A percentile compares a stretch with the other conserved stretches of the same genome.
phyloP scores from a whole-genome alignment of 2,329 filamentous ascomycete genomes.

The Fusarium sp. region DNA sequence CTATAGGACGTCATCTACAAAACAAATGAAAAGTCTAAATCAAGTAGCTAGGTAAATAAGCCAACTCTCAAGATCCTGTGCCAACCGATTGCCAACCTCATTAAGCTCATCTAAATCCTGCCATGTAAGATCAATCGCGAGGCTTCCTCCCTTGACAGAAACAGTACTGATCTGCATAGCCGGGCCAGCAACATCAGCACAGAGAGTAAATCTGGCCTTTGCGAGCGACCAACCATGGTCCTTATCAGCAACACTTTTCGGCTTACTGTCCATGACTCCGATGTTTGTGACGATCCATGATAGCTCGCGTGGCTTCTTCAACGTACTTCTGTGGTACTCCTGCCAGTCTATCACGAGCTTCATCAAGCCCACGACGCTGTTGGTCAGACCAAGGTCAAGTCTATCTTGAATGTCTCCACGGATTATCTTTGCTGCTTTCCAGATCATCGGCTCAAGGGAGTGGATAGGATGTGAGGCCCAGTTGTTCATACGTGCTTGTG shows the following conservation, averaged over 20 bases:
- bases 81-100: background rate
- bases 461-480: background rate
- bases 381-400: background rate
- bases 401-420: background rate
- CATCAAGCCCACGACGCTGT: background rate
- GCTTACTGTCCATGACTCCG: background rate
- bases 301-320: slow-evolving; percentile 7
- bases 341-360: slow-evolving; percentile 14
- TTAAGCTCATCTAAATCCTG: slow-evolving; percentile 8
- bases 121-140: slow-evolving; percentile 9
- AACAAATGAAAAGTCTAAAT: background rate
- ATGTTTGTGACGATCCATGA: slow-evolving; percentile 16
- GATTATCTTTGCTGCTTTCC: slow-evolving; percentile 6
- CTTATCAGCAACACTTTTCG: background rate
- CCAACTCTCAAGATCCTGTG: background rate
- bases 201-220: background rate
- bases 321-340: background rate
- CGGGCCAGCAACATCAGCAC: slow-evolving; percentile 2
- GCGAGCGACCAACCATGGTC: background rate
- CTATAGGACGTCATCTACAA: background rate
- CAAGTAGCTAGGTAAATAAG: background rate
- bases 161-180: slow-evolving; percentile 3
- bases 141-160: background rate
- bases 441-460: background rate
- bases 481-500: slow-evolving; percentile 1